phyloP scores from a whole-genome alignment of 2,329 filamentous ascomycete species.

The Colletotrichum sp. region DNA sequence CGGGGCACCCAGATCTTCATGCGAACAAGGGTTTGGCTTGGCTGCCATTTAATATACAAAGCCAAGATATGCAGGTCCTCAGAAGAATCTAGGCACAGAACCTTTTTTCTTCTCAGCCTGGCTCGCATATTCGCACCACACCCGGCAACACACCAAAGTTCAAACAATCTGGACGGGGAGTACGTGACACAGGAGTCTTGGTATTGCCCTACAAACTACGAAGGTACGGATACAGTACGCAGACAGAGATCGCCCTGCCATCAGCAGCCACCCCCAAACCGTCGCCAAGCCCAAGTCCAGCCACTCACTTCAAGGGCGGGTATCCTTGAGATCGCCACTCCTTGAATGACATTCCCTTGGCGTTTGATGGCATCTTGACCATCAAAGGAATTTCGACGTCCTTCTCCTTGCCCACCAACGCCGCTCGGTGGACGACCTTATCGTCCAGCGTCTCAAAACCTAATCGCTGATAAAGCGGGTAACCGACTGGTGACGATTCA shows the following conservation, averaged over 20 bases:
- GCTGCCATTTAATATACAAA: neutral
- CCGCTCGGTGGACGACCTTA: slow-evolving; percentile 41
- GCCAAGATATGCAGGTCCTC: neutral
- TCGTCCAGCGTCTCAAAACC: slow-evolving; percentile 46
- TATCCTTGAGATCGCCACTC: slow-evolving; percentile 32
- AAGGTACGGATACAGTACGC: neutral
- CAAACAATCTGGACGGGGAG: neutral
- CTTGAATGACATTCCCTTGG: slow-evolving; percentile 34
- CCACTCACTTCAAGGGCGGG: slow-evolving; percentile 12
- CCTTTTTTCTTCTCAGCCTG: neutral
- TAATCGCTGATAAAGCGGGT: slow-evolving; percentile 47
- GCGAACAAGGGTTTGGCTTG: slow-evolving; percentile 1
- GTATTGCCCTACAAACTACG: neutral
- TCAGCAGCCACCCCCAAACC: neutral
- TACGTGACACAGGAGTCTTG: neutral
- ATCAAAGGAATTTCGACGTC: slow-evolving; percentile 46
- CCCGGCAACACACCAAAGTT: neutral
- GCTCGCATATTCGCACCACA: neutral
- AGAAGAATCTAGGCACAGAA: neutral
- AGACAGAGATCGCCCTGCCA: neutral
- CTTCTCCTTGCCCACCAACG: slow-evolving; percentile 34
- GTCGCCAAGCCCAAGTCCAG: neutral
- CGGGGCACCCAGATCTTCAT: slow-evolving; percentile 2
- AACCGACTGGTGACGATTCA: slow-evolving; percentile 46
- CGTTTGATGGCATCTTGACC: slow-evolving; percentile 42